Conservation (phyloP, 305 asterid genomes). For the Fraxinus xanthoxyloides region DNA sequence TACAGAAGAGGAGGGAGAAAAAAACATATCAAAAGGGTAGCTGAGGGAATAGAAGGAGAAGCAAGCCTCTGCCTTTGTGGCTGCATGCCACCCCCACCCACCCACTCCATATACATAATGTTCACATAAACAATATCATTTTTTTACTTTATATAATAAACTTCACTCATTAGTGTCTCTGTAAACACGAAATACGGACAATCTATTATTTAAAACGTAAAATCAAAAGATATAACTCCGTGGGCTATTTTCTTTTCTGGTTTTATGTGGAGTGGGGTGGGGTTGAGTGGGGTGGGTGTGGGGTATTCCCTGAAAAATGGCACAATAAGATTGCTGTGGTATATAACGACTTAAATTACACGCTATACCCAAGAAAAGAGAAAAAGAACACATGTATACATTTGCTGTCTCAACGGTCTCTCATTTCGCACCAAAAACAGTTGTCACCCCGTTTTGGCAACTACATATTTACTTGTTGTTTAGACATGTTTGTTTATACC, state of each 20-base stretch:
- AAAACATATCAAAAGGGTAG: conserved; percentile 36
- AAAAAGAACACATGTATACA: neutral
- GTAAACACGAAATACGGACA: neutral
- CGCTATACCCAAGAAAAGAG: conserved; percentile 19
- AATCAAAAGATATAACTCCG: neutral
- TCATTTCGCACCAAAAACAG: conserved; percentile 37
- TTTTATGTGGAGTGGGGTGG: neutral
- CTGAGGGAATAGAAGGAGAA: conserved; percentile 38
- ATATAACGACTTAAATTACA: conserved; percentile 26
- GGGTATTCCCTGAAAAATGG: conserved; percentile 16
- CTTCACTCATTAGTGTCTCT: neutral
- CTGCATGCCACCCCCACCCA: neutral
- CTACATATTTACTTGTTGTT: conserved; percentile 16
- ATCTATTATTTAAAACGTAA: neutral
- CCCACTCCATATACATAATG: neutral
- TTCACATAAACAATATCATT: neutral
- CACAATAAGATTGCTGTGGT: conserved; percentile 37
- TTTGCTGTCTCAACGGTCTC: conserved; percentile 42
- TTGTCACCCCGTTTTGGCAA: conserved; percentile 24
- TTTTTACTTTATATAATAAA: neutral
- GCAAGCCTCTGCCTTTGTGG: conserved; percentile 6
- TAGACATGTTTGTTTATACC: neutral
- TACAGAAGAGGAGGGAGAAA: conserved; percentile 11
- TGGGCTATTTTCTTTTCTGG: neutral
- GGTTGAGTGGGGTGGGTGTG: neutral